These are phyloP conservation scores for Russula virescens DNA, from an alignment of 768 basidiomycete genomes.

Conservation along the genomic window DNA sequence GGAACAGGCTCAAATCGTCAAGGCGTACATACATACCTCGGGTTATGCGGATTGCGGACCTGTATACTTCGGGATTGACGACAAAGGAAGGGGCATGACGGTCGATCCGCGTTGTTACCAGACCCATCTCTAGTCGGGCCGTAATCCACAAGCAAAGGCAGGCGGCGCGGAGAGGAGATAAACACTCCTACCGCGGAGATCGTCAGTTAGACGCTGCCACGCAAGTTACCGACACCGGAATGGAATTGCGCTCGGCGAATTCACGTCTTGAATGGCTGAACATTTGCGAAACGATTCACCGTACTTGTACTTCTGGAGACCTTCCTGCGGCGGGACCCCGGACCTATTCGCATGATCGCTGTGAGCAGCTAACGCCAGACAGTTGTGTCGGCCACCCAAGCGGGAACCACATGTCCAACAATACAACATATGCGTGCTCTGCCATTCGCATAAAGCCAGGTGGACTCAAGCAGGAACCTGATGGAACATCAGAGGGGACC, in stretches of 20 bases:
- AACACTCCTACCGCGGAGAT: slow-evolving; percentile 3
- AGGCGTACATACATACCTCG: neutral
- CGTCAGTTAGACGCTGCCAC: neutral
- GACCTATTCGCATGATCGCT: neutral
- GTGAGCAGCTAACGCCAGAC: too few relatives aligned
- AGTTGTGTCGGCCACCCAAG: too few relatives aligned
- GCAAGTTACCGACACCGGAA: neutral
- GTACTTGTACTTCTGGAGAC: neutral
- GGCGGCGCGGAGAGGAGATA: slow-evolving; percentile 7
- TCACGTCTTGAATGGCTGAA: neutral
- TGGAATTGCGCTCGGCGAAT: neutral
- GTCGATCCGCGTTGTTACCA: slow-evolving; percentile 1
- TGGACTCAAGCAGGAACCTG: neutral
- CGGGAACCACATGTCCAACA: neutral
- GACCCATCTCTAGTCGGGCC: neutral
- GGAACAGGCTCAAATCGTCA: neutral
- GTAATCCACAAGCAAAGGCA: neutral
- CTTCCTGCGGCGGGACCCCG: neutral
- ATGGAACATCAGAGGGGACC: neutral
- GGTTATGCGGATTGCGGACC: neutral
- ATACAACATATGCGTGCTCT: neutral
- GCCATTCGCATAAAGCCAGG: neutral
- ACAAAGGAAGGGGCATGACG: neutral
- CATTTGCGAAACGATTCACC: neutral
- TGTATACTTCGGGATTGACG: slow-evolving; percentile 12